phyloP scores from a whole-genome alignment of 352 stramenopile species.

The Pythium apleroticum region DNA sequence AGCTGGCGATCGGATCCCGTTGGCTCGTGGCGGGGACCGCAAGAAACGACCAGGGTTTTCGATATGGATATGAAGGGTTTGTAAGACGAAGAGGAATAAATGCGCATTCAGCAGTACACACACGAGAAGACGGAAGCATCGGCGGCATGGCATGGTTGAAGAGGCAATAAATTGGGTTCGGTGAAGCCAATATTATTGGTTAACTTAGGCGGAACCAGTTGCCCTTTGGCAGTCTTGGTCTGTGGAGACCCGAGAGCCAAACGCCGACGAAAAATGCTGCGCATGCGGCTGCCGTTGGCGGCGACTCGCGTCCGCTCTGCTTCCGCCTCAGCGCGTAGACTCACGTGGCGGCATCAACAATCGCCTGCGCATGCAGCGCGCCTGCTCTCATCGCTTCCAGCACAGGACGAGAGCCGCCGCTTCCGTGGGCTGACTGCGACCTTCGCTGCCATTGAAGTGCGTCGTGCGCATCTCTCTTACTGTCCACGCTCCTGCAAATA shows the following conservation, averaged over 20 bases:
- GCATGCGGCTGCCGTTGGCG: not conserved
- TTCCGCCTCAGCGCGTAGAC: not conserved
- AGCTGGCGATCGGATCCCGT: not conserved
- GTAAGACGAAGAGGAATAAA: slow-evolving; percentile 3
- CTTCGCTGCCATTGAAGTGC: slow-evolving; percentile 57
- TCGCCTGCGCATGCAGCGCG: not conserved
- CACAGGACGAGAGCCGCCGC: not conserved
- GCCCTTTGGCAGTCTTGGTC: not conserved
- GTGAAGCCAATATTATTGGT: not conserved
- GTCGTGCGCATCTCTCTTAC: not conserved
- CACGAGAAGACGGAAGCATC: not conserved
- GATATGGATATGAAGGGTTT: slow-evolving; percentile 5
- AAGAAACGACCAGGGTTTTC: not conserved
- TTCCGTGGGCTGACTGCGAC: slow-evolving; percentile 49
- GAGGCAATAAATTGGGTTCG: not conserved
- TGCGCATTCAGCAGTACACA: not conserved
- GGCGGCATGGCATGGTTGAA: too few relatives aligned
- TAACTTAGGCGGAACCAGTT: not conserved
- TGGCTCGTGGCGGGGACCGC: not conserved
- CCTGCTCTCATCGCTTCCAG: slow-evolving; percentile 1
- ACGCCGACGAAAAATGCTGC: not conserved
- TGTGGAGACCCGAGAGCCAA: not conserved
- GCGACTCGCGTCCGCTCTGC: not conserved
- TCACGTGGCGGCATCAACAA: not conserved
- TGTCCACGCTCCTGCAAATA: not conserved